These are phyloP conservation scores for Coffea eugenioides DNA, from an alignment of 257 asterid species.

Conservation along the genomic window DNA sequence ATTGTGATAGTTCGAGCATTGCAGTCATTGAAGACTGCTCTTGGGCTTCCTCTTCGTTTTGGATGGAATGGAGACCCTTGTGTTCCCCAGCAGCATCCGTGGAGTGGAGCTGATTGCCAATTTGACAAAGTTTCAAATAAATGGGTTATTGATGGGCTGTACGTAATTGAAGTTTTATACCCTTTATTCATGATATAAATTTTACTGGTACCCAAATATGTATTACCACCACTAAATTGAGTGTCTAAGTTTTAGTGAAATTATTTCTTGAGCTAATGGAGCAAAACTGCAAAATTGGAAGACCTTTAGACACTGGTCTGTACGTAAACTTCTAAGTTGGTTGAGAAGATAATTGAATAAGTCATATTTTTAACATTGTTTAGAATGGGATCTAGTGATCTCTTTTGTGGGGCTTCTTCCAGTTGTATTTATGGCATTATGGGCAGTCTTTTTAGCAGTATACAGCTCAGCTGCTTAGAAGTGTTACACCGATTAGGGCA, in stretches of 20 bases:
- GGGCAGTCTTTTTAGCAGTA: not conserved
- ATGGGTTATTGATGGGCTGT: constrained; percentile 97
- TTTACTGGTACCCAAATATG: not conserved
- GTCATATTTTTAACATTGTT: not conserved
- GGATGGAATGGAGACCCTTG: constrained; percentile 99
- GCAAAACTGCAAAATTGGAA: not conserved
- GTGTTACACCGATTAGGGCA: not conserved
- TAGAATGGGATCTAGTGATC: not conserved
- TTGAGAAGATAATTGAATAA: not conserved
- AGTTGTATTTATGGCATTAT: not conserved
- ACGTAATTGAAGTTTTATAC: constrained; percentile 41
- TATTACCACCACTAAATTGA: not conserved
- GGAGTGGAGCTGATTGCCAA: constrained; percentile 95
- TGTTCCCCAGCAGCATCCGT: constrained; percentile 95
- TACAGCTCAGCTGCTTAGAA: not conserved
- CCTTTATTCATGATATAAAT: constrained; percentile 3
- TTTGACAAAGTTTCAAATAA: constrained; percentile 57
- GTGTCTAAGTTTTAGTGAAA: not conserved
- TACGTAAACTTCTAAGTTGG: not conserved
- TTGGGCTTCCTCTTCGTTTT: constrained; percentile 93
- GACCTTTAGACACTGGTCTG: not conserved
- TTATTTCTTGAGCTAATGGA: not conserved
- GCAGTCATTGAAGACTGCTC: constrained; percentile 67
- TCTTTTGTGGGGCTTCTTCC: not conserved
- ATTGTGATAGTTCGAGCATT: constrained; percentile 61